phyloP scores from a whole-genome alignment of 805 yeast genomes.

The Wickerhamiella sorbophila region DNA sequence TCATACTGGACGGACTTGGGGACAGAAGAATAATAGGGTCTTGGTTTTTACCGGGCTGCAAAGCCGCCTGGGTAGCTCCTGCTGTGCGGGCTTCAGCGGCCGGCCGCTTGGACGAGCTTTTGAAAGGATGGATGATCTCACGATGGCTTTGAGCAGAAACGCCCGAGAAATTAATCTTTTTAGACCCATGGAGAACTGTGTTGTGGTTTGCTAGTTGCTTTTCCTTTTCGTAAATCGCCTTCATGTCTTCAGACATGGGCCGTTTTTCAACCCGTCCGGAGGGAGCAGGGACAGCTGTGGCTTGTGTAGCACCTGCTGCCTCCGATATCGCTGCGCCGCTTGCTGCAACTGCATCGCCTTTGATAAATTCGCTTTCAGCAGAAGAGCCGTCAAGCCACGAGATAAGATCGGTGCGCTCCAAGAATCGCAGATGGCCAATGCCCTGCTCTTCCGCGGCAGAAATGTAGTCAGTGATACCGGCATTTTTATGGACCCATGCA shows the following conservation, averaged over 20 bases:
- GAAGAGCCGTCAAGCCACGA: slow-evolving; percentile 67
- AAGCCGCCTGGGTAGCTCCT: slow-evolving; percentile 6
- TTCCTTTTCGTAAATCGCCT: slow-evolving; percentile 34
- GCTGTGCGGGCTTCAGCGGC: neutral
- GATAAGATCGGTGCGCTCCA: slow-evolving; percentile 72
- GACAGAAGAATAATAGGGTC: slow-evolving; percentile 67
- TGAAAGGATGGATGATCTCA: slow-evolving; percentile 17
- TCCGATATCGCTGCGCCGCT: slow-evolving; percentile 10
- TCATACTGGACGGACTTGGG: slow-evolving; percentile 62
- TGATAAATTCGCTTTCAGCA: slow-evolving; percentile 42
- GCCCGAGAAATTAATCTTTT: slow-evolving; percentile 24
- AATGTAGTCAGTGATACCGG: slow-evolving; percentile 69
- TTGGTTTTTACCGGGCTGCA: slow-evolving; percentile 18
- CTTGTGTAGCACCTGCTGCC: slow-evolving; percentile 7
- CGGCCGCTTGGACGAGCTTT: neutral
- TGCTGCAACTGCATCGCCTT: slow-evolving; percentile 9
- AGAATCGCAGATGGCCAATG: slow-evolving; percentile 59
- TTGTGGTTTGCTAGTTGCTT: slow-evolving; percentile 30
- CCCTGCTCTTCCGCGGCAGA: slow-evolving; percentile 50
- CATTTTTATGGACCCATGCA: slow-evolving; percentile 64
- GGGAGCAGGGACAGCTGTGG: slow-evolving; percentile 4
- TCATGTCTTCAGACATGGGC: slow-evolving; percentile 37
- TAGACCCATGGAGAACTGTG: slow-evolving; percentile 27
- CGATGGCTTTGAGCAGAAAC: slow-evolving; percentile 25
- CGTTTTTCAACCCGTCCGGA: slow-evolving; percentile 16